These are phyloP conservation scores for Eucalyptus lansdowneana DNA, from an alignment of 345 rosid genomes.

Conservation along the genomic window DNA sequence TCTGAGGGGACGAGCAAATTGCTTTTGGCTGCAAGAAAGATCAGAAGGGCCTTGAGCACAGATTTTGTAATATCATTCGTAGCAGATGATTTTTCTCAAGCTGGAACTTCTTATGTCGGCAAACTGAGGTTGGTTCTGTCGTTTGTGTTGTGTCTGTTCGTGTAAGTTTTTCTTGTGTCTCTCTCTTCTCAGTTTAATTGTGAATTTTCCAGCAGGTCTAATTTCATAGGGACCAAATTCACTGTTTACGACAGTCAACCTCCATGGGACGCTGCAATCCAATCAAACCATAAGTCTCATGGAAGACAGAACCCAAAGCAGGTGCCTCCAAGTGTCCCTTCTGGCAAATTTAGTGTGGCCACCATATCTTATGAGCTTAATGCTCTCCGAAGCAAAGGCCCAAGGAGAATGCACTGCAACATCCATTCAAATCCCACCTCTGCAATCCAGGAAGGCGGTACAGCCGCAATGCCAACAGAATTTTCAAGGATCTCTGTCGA, in stretches of 20 bases:
- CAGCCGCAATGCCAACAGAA: slow-evolving; percentile 39
- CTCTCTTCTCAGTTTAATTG: background rate
- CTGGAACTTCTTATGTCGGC: slow-evolving; percentile 52
- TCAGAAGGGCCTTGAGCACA: slow-evolving; percentile 52
- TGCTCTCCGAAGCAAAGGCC: slow-evolving; percentile 80
- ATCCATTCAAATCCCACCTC: slow-evolving; percentile 53
- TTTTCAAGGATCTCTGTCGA: slow-evolving; percentile 9
- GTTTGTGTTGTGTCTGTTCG: background rate
- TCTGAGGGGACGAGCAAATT: slow-evolving; percentile 70
- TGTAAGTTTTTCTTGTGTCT: background rate
- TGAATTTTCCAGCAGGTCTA: slow-evolving; percentile 46
- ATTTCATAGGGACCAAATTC: slow-evolving; percentile 88
- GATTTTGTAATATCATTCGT: slow-evolving; percentile 68
- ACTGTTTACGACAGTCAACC: slow-evolving; percentile 59
- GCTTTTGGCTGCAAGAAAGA: slow-evolving; percentile 74
- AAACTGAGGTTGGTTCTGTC: slow-evolving; percentile 46
- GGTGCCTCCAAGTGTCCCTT: slow-evolving; percentile 25
- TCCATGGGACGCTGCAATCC: slow-evolving; percentile 13
- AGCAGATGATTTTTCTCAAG: slow-evolving; percentile 49
- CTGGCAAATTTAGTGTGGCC: slow-evolving; percentile 29
- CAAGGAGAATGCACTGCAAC: slow-evolving; percentile 81
- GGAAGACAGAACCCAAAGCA: slow-evolving; percentile 24
- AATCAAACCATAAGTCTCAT: slow-evolving; percentile 6
- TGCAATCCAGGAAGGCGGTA: slow-evolving; percentile 58
- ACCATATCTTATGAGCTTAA: slow-evolving; percentile 68